Evolutionary conservation across 2,329 filamentous ascomycete genomes (phyloP).

Genomic region (Calonectria pteridis): DNA sequence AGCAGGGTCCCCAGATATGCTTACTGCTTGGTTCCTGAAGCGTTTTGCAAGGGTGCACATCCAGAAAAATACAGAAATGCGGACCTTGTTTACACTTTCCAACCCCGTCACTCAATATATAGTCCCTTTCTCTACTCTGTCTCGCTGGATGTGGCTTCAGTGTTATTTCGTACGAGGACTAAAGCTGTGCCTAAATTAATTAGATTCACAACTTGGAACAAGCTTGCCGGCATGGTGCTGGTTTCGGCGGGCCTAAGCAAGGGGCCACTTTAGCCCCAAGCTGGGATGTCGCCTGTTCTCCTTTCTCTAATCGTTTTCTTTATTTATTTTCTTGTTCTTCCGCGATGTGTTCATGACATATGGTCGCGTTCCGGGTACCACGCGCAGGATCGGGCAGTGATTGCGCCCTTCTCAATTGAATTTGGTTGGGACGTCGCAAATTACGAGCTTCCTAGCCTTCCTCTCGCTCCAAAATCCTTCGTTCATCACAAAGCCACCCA

Average conservation of each 20-base stretch:
- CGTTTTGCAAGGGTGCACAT: background rate
- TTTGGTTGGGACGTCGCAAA: background rate
- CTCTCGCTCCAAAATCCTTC: background rate
- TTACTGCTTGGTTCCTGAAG: background rate
- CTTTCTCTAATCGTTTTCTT: background rate
- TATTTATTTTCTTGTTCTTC: background rate
- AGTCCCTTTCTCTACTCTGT: background rate
- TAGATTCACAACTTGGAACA: background rate
- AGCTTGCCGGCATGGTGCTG: background rate
- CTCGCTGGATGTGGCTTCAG: background rate
- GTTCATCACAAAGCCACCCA: background rate
- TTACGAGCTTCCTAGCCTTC: background rate
- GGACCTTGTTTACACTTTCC: background rate
- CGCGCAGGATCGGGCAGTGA: background rate
- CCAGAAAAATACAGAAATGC: background rate
- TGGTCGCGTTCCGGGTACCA: too few relatives aligned
- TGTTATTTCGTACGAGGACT: background rate
- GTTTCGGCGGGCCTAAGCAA: background rate
- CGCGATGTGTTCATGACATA: background rate
- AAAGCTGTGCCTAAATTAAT: background rate
- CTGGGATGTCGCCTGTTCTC: background rate
- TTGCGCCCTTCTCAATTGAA: background rate
- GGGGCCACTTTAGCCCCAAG: background rate
- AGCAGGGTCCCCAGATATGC: background rate
- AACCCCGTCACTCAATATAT: background rate